Evolutionary conservation across 768 basidiomycete genomes (phyloP), one percentile per base, ranked within the genome.

Genomic region (Tulasnella sp.): DNA sequence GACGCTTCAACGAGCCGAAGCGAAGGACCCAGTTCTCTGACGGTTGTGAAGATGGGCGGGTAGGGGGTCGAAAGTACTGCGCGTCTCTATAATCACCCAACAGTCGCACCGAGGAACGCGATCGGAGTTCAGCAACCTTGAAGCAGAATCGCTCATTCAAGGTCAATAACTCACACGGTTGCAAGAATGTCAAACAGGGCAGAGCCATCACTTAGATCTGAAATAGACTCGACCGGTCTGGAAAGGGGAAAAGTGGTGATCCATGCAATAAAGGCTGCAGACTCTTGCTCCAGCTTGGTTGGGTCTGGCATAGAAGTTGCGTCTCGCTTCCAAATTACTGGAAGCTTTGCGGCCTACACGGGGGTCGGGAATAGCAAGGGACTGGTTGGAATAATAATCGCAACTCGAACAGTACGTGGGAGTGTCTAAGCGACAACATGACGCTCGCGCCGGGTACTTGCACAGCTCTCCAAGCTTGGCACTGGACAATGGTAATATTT

Each of bases 1-100:
- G 75, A 21, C 84, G 79, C 65, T 93, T 93, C 60, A 93, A 77
- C 7, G 83, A 69, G 68, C 77, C 83, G 69, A 91, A 89, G 11
- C 89, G 81, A 31, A 91, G 70, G 57, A 91, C 86, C 90, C 90
- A 94, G 69, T 88, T 92, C 65, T 90, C 88, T 9, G 84, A 79
- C 2, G 75, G 75, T 53, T 86, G 81, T 15, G 76, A 69, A 0
- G 81, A 73, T 4, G 78, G 71, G 9, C 83, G 77, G 17, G 73
- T 70, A 3, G 80, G 70, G 52, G 77, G 78, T 42, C 79, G 77
- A 66, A 93, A 93, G 71, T 88, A 88, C 31, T 82, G 77, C 46
- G 74, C 73, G 71, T 92, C 90, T 62, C 89, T 92, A 65, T 25
- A 63, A 46, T 59, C 41, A 41, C 45, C 21, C 37, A 23, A 23